Evolutionary conservation across 306 rosid species (phyloP), one percentile per base, ranked within the genome.

Genomic region (Cyclanthera cordifolia): DNA sequence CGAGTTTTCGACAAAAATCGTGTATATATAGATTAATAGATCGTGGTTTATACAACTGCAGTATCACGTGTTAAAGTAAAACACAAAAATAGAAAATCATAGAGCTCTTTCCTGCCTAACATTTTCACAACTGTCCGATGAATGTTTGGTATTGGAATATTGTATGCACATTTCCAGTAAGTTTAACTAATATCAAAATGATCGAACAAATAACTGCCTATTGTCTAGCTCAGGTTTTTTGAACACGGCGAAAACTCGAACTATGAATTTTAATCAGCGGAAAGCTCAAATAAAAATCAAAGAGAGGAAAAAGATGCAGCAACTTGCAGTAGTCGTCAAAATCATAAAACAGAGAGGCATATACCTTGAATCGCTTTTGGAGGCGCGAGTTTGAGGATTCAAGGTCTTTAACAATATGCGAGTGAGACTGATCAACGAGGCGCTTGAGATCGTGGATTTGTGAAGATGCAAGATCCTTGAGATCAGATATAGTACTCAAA

Each of bases 331-430:
- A 0, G 21, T 41, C 70, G 14, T 64, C 1, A 6, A 64, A 13
- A 43, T 21, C 53, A 43, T 34, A 55, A 72, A 75, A 45, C 2
- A 39, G 30, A 63, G 50, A 51, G 81, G 72, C 50, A 68, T 43
- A 59, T 41, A 87, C 98, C 98, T 89, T 92, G 69, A 82, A 80
- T 46, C 93, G 92, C 84, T 87, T 89, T 73, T 85, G 85, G 63
- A 87, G 88, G 63, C 96, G 95, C 34, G 92, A 84, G 5, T 77
- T 70, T 34, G 92, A 84, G 73, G 95, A 86, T 24, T 89, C 95
- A 56, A 85, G 80, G 43, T 92, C 90, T 76, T 85, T 87, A 76
- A 89, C 66, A 63, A 92, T 83, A 84, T 87, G 90, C 1, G 92
- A 81, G 83, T 92, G 95, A 72, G 95, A 87, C 17, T 78, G 82